phyloP scores from a whole-genome alignment of 352 stramenopile species.

The Phytopythium boreale region DNA sequence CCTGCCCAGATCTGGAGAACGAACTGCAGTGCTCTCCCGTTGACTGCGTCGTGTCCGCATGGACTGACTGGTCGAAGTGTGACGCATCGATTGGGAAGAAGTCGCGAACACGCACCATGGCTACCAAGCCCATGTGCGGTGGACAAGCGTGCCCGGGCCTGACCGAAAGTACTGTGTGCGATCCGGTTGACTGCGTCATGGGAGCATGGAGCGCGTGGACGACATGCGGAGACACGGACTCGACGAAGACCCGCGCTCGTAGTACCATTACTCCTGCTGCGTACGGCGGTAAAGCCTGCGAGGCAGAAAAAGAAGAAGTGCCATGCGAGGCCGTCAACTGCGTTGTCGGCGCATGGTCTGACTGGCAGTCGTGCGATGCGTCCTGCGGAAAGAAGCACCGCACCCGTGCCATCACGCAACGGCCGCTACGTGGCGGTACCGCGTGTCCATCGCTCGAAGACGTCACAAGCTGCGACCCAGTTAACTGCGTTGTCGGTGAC shows the following conservation, averaged over 20 bases:
- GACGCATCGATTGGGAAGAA: conserved; percentile 33
- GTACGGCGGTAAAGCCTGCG: conserved; percentile 37
- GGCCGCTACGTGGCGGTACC: conserved; percentile 27
- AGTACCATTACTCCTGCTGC: conserved; percentile 22
- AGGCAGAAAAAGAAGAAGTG: conserved; percentile 24
- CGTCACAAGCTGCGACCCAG: conserved; percentile 29
- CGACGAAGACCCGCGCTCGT: conserved; percentile 27
- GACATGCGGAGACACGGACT: conserved; percentile 22
- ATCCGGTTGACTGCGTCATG: conserved; percentile 49
- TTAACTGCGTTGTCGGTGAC: conserved; percentile 36
- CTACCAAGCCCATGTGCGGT: conserved; percentile 26
- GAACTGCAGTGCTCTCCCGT: conserved; percentile 47
- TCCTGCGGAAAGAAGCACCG: conserved; percentile 38
- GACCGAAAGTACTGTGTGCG: conserved; percentile 26
- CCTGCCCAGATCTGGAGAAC: conserved; percentile 43
- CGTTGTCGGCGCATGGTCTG: conserved; percentile 32
- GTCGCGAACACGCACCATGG: conserved; percentile 26
- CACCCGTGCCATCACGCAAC: conserved; percentile 25
- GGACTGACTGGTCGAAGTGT: conserved; percentile 29
- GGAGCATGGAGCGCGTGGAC: conserved; percentile 28
- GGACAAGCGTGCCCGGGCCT: conserved; percentile 27
- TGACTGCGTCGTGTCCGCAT: conserved; percentile 41
- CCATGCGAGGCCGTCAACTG: conserved; percentile 51
- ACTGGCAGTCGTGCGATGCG: conserved; percentile 38
- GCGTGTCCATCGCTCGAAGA: conserved; percentile 35